A percentile compares a stretch with the other conserved stretches of the same genome.
phyloP scores from a whole-genome alignment of 257 asterid genomes.

The Solanum virginianum region DNA sequence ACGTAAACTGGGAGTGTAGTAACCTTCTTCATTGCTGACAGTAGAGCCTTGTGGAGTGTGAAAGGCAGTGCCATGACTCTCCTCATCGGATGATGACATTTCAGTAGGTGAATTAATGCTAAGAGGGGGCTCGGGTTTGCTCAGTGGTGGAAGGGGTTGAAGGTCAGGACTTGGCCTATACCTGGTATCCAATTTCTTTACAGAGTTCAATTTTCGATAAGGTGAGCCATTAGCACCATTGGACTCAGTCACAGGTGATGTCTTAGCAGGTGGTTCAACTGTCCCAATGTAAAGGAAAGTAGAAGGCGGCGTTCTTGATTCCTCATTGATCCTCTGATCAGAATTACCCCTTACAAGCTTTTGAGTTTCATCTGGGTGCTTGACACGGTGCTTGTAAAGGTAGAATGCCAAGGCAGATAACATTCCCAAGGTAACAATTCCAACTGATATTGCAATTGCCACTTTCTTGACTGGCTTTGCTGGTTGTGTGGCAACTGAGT shows the following conservation, averaged over 20 bases:
- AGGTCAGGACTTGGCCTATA: constrained; percentile 97
- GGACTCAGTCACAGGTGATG: constrained; percentile 17
- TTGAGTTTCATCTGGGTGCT: constrained; percentile 32
- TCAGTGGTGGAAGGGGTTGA: constrained; percentile 88
- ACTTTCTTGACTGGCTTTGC: constrained; percentile 40
- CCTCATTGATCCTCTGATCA: constrained; percentile 32
- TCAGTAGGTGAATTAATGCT: constrained; percentile 67
- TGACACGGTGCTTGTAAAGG: constrained; percentile 38
- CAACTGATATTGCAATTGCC: constrained; percentile 51
- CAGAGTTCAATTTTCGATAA: constrained; percentile 51
- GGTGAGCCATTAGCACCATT: constrained; percentile 45
- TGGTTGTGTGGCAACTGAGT: constrained; percentile 22
- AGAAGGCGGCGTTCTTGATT: constrained; percentile 63
- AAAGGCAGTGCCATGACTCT: constrained; percentile 60
- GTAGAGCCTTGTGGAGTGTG: constrained; percentile 91
- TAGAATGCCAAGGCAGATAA: constrained; percentile 48
- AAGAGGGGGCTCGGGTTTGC: constrained; percentile 69
- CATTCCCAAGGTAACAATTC: constrained; percentile 49
- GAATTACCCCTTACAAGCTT: constrained; percentile 47
- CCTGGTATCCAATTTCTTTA: constrained; percentile 46
- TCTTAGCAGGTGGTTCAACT: constrained; percentile 63
- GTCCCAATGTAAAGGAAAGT: constrained; percentile 87
- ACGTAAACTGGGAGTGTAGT: constrained; percentile 37
- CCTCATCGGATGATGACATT: constrained; percentile 89
- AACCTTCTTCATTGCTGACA: constrained; percentile 45